Evolutionary conservation across 2,329 filamentous ascomycete genomes (phyloP), one percentile per base, ranked within the genome.

Genomic region (Calonectria pseudoreteaudii): DNA sequence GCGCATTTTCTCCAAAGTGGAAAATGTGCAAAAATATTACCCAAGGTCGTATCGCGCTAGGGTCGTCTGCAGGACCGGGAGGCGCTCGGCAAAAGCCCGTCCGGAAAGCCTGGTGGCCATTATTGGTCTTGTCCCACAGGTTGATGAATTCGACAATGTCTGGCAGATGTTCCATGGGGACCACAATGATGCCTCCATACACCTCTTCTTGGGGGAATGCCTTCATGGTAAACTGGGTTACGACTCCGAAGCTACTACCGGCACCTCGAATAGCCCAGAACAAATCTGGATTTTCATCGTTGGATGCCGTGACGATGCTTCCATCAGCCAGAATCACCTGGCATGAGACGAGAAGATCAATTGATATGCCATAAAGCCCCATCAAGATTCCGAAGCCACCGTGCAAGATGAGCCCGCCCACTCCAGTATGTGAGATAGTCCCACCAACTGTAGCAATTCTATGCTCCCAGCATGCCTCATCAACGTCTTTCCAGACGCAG

Each of bases 371-470:
- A 67, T 90, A 84, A 38, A 84, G 83, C 0, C 89, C 88, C 31
- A 86, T 88, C 20, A 93, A 82, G 81, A 88, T 88, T 1, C 91
- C 90, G 77, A 90, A 91, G 1, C 91, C 91, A 30, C 91, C 91
- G 0, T 90, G 90, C 1, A 92, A 80, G 0, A 88, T 87, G 18
- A 93, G 83, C 0, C 90, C 91, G 2, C 90, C 91, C 8, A 93
- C 88, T 8, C 91, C 91, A 1, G 91, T 93, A 75, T 92, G 89
- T 52, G 90, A 90, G 13, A 93, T 90, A 0, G 91, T 92, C 3
- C 91, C 91, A 11, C 91, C 91, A 0, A 92, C 89, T 1, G 90
- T 90, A 2, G 90, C 91, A 3, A 93, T 86, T 0, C 86, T 86
- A 77, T 90, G 83, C 62, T 86, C 81, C 66, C 84, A 88, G 0